A percentile compares a stretch with the other conserved stretches of the same genome.
These are phyloP conservation scores for Xylaria digitata DNA, from an alignment of 2,329 filamentous ascomycete species.

Conservation along the genomic window DNA sequence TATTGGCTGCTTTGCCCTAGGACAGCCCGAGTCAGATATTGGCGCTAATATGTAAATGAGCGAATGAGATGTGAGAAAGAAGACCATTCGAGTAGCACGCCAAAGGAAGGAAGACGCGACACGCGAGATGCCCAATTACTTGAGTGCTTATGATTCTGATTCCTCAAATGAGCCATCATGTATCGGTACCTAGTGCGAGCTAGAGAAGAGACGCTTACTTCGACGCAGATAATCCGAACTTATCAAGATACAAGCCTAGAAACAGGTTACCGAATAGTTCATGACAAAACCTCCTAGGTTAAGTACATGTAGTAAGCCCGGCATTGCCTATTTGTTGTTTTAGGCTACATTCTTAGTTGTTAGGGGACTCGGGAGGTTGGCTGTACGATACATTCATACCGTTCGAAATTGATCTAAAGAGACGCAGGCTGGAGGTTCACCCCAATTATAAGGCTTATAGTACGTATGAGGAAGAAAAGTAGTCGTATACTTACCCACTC, in stretches of 20 bases:
- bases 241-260: neutral
- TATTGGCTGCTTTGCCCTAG: constrained; percentile 21
- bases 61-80: constrained; percentile 29
- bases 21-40: constrained; percentile 27
- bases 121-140: constrained; percentile 27
- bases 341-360: constrained; percentile 25
- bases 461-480: too few species aligned
- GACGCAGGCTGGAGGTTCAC: too few species aligned
- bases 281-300: neutral
- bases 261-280: neutral
- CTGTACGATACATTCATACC: too few species aligned
- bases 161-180: too few species aligned
- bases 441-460: too few species aligned
- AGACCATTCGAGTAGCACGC: constrained; percentile 14
- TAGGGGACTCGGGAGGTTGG: neutral
- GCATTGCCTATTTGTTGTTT: constrained; percentile 26
- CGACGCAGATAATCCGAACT: neutral
- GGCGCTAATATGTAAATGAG: constrained; percentile 9
- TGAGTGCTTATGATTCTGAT: too few species aligned
- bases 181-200: neutral
- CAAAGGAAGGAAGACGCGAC: constrained; percentile 31
- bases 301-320: neutral
- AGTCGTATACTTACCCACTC: too few species aligned
- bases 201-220: neutral
- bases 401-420: too few species aligned